Evolutionary conservation across 2,329 filamentous ascomycete genomes (phyloP), one percentile per base, ranked within the genome.

Genomic region (Berkeleyomyces rouxiae): DNA sequence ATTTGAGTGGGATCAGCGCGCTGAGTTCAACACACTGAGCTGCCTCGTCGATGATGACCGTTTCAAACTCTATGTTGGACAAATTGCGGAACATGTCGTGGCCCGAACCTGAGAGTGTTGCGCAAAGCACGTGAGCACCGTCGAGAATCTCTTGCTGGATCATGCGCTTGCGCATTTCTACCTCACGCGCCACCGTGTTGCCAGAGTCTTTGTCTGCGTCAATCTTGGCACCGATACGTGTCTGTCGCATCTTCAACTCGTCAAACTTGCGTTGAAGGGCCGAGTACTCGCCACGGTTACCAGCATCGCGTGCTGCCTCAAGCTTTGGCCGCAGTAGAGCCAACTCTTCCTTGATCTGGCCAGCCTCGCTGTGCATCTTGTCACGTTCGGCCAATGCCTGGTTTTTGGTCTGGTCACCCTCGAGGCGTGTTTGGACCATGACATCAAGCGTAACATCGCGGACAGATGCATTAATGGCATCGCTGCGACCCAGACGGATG

Each of bases 1-100:
- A 99, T 73, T 99, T 99, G 63, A 99, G 81, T 1, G 93, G 93
- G 67, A 99, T 99, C 57, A 99, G 79, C 10, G 93, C 93, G 70
- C 90, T 96, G 70, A 99, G 81, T 75, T 99, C 93, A 65, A 99
- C 95, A 72, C 92, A 99, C 78, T 99, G 93, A 13, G 93, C 93
- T 3, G 93, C 93, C 75, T 99, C 93, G 69, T 99, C 93, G 66
- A 99, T 96, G 68, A 99, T 88, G 67, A 99, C 93, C 0, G 93
- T 97, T 74, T 99, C 93, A 68, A 99, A 99, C 72, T 99, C 93
- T 60, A 99, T 90, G 68, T 86, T 90, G 68, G 88, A 91, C 63
- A 99, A 76, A 68, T 86, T 87, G 73, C 92, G 90, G 76, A 99
- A 96, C 84, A 97, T 95, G 67, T 99, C 93, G 70, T 99, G 95